Conservation (phyloP, 2,329 filamentous ascomycete species). For the Penicillium sp. region DNA sequence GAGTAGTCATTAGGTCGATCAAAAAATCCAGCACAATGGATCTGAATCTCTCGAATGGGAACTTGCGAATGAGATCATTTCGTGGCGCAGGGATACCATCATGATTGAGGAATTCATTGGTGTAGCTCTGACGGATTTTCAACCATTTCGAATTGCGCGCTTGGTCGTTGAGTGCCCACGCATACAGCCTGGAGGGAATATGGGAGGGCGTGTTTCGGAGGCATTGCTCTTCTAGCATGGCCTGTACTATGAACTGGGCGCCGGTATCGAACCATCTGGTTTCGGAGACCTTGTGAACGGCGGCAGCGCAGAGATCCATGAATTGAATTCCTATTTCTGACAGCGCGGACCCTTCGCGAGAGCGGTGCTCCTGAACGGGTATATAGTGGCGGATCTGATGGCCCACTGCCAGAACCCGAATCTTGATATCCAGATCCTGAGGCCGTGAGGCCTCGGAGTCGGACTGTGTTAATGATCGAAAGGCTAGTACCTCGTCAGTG, state of each 20-base stretch:
- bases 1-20: conserved; percentile 38
- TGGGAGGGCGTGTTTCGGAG: conserved; percentile 35
- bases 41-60: conserved; percentile 39
- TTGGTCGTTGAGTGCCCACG: conserved; percentile 40
- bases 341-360: conserved; percentile 25
- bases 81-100: conserved; percentile 17
- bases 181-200: conserved; percentile 42
- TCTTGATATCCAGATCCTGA: conserved; percentile 44
- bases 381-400: conserved; percentile 42
- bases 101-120: conserved; percentile 19
- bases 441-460: conserved; percentile 37
- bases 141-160: conserved; percentile 33
- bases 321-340: conserved; percentile 46
- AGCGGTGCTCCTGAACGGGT: conserved; percentile 7
- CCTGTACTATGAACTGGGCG: conserved; percentile 48
- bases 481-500: conserved; percentile 28
- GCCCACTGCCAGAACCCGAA: conserved; percentile 46
- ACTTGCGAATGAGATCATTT: conserved; percentile 21
- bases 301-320: conserved; percentile 44
- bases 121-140: conserved; percentile 20
- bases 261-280: conserved; percentile 45
- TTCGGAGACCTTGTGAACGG: conserved; percentile 27
- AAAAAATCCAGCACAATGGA: conserved; percentile 41
- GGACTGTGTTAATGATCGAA: conserved; percentile 37
- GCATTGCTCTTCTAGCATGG: conserved; percentile 45